phyloP scores from a whole-genome alignment of 768 basidiomycete species.

The Pholiota microspora region DNA sequence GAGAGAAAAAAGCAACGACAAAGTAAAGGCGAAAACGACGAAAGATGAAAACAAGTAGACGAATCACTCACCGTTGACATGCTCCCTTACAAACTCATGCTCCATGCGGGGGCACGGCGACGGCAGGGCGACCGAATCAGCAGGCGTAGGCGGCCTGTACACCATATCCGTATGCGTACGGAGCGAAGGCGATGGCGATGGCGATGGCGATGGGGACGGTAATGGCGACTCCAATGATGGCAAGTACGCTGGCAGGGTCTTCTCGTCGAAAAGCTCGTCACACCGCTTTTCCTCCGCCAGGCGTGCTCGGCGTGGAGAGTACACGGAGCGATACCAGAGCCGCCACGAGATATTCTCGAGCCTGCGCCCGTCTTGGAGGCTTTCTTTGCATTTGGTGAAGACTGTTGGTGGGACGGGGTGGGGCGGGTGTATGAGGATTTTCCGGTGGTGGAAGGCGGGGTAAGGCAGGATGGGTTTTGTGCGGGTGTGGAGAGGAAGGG shows the following conservation, averaged over 20 bases:
- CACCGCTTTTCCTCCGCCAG: neutral
- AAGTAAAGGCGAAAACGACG: too few relatives aligned
- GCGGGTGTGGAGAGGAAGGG: too few relatives aligned
- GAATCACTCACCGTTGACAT: too few relatives aligned
- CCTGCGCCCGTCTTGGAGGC: conserved; percentile 74
- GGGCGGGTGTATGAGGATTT: too few relatives aligned
- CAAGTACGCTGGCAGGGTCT: neutral
- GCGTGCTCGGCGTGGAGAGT: conserved; percentile 10
- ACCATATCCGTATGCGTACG: neutral
- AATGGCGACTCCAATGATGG: neutral
- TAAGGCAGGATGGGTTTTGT: too few relatives aligned
- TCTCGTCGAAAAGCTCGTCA: neutral
- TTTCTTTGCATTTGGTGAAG: conserved; percentile 81
- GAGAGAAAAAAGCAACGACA: too few relatives aligned
- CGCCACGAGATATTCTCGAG: conserved; percentile 90
- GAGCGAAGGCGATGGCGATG: neutral
- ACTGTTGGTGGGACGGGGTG: conserved; percentile 51
- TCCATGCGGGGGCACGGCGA: too few relatives aligned
- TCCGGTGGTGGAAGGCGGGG: too few relatives aligned
- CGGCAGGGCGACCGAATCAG: neutral
- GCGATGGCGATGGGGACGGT: neutral
- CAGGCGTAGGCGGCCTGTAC: neutral
- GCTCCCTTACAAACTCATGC: too few relatives aligned
- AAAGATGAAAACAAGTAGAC: too few relatives aligned
- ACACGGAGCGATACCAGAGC: conserved; percentile 72